Conservation (phyloP, 2,329 filamentous ascomycete species). For the Ceratocystiopsis brevicomis region DNA sequence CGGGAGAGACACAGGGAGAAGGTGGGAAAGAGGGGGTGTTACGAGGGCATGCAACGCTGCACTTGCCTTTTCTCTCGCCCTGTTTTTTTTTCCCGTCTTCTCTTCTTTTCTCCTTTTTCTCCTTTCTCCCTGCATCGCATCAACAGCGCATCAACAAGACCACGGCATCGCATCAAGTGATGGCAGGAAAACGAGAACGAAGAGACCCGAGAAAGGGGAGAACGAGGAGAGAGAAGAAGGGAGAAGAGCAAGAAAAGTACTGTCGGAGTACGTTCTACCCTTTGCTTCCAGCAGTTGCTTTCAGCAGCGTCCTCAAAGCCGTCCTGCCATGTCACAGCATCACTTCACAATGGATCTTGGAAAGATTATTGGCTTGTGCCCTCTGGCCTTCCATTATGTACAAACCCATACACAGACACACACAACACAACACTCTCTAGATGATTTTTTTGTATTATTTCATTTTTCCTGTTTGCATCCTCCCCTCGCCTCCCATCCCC, state of each 20-base stretch:
- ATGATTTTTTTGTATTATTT: constrained; percentile 1
- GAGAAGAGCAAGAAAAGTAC: not conserved
- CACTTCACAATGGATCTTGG: constrained; percentile 2
- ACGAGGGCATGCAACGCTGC: not conserved
- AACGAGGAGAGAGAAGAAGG: not conserved
- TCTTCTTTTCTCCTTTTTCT: not conserved
- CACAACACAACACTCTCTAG: too few species aligned
- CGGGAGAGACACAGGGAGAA: not conserved
- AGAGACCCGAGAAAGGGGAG: not conserved
- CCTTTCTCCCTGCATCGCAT: not conserved
- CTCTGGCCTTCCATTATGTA: constrained; percentile 6
- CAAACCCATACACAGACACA: constrained; percentile 2
- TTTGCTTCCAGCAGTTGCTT: too few species aligned
- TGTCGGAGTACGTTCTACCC: too few species aligned
- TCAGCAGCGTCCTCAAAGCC: too few species aligned
- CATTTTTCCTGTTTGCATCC: too few species aligned
- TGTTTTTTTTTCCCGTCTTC: not conserved
- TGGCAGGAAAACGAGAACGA: not conserved
- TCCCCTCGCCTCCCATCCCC: too few species aligned
- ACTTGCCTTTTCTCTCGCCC: too few species aligned
- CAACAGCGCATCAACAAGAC: not conserved
- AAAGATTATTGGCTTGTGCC: constrained; percentile 4
- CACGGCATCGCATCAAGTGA: not conserved
- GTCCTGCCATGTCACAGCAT: too few species aligned
- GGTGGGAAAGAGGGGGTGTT: not conserved